These are phyloP conservation scores for Amanita pallidorosea DNA, from an alignment of 768 basidiomycete species.

Conservation along the genomic window DNA sequence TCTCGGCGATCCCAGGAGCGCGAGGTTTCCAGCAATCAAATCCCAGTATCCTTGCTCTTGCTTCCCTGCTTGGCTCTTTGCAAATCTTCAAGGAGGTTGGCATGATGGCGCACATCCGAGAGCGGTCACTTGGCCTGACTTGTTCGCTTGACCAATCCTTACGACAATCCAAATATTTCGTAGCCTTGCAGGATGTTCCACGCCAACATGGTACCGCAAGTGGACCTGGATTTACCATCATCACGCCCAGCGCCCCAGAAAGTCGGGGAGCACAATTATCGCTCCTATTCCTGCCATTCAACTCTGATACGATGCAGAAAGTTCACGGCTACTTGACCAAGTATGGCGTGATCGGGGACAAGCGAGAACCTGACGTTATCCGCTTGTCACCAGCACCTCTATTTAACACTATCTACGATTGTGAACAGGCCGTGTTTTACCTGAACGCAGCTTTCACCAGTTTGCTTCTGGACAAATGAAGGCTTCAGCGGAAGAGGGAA, in stretches of 20 bases:
- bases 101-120: slow-evolving; percentile 58
- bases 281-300: slow-evolving; percentile 61
- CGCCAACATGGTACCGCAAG: slow-evolving; percentile 9
- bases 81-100: slow-evolving; percentile 72
- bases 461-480: slow-evolving; percentile 1
- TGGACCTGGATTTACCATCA: slow-evolving; percentile 70
- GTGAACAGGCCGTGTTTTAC: slow-evolving; percentile 52
- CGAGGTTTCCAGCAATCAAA: slow-evolving; percentile 97
- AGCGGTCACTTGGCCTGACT: slow-evolving; percentile 65
- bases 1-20: slow-evolving; percentile 80
- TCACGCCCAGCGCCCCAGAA: slow-evolving; percentile 65
- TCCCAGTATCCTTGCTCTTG: slow-evolving; percentile 72
- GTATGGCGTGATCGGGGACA: slow-evolving; percentile 84
- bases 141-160: slow-evolving; percentile 58
- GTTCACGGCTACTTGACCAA: slow-evolving; percentile 51
- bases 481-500: neutral
- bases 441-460: slow-evolving; percentile 48
- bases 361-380: slow-evolving; percentile 86
- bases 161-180: slow-evolving; percentile 50
- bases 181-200: slow-evolving; percentile 28
- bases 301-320: slow-evolving; percentile 55
- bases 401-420: slow-evolving; percentile 79
- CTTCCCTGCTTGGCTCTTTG: slow-evolving; percentile 75
- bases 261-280: slow-evolving; percentile 84
- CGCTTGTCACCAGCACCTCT: slow-evolving; percentile 78